Percentiles rank a stretch among this genome's conserved stretches.
These are phyloP conservation scores for Macrophomina tecta DNA, from an alignment of 2,329 filamentous ascomycete genomes.

Conservation along the genomic window DNA sequence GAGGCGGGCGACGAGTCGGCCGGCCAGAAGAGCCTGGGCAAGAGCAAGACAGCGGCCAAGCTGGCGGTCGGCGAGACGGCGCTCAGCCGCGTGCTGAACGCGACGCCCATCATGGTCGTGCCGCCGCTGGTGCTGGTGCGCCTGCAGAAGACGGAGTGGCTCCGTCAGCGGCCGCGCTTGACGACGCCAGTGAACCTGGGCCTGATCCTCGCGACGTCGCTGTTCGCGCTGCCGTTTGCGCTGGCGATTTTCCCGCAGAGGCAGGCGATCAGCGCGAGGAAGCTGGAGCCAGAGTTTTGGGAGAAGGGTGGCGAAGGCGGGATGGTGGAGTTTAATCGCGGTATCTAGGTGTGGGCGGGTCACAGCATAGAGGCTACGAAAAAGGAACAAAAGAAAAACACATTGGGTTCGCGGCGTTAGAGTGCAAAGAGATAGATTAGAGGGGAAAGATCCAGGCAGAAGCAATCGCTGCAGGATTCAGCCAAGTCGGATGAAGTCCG, in stretches of 20 bases:
- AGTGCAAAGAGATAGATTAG: background rate
- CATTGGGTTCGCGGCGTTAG: background rate
- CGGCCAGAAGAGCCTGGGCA: slow-evolving; percentile 72
- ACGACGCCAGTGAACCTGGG: slow-evolving; percentile 85
- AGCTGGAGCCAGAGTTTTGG: slow-evolving; percentile 85
- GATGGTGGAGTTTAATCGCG: slow-evolving; percentile 94
- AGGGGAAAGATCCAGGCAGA: background rate
- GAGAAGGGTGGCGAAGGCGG: slow-evolving; percentile 78
- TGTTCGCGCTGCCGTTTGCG: slow-evolving; percentile 87
- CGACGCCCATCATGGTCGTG: slow-evolving; percentile 95
- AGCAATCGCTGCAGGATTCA: background rate
- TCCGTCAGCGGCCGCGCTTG: slow-evolving; percentile 76
- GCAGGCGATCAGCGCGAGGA: slow-evolving; percentile 77
- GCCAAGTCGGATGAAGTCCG: slow-evolving; percentile 13
- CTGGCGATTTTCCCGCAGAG: slow-evolving; percentile 91
- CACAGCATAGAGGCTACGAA: background rate
- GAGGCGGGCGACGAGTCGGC: slow-evolving; percentile 64
- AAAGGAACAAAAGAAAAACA: background rate
- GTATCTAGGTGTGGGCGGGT: slow-evolving; percentile 64
- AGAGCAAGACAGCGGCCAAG: slow-evolving; percentile 84
- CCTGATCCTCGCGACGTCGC: slow-evolving; percentile 83
- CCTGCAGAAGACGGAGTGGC: slow-evolving; percentile 83
- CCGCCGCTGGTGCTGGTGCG: slow-evolving; percentile 85
- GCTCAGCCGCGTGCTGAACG: slow-evolving; percentile 87
- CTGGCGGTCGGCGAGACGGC: slow-evolving; percentile 94